Conservation (phyloP, 2,329 filamentous ascomycete species). For the Fusarium denticulatum region DNA sequence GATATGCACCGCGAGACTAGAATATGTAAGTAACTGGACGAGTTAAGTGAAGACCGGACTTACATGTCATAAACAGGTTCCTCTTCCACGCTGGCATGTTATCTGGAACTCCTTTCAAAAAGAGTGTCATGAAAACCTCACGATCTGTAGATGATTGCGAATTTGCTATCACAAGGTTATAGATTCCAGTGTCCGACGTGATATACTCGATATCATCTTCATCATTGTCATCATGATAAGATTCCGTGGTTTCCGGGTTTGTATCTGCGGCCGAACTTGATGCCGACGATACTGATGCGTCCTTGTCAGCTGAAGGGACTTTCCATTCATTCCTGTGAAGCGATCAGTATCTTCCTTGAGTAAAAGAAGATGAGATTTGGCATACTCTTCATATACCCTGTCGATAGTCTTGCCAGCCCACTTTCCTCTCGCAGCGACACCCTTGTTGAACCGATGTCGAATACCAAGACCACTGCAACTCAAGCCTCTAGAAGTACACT, state of each 20-base stretch:
- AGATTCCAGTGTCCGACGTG: not conserved
- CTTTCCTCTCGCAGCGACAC: constrained; percentile 39
- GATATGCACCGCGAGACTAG: constrained; percentile 37
- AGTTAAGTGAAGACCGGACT: accelerated
- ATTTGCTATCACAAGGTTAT: not conserved
- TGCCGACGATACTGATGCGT: not conserved
- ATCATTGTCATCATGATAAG: accelerated
- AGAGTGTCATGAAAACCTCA: not conserved
- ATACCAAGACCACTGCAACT: constrained; percentile 40
- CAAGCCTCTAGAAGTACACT: constrained; percentile 35
- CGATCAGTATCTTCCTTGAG: accelerated
- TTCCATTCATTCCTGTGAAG: constrained; percentile 15
- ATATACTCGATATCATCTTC: not conserved
- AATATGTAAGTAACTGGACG: accelerated
- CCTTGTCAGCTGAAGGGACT: not conserved
- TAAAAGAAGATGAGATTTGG: accelerated
- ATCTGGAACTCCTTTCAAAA: constrained; percentile 21
- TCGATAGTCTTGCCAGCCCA: constrained; percentile 43
- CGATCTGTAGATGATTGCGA: not conserved
- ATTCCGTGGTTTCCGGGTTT: accelerated
- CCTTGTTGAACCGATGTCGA: constrained; percentile 41
- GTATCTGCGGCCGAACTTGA: not conserved
- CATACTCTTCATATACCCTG: constrained; percentile 34
- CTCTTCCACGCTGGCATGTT: constrained; percentile 24
- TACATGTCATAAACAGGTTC: constrained; percentile 32